These are phyloP conservation scores for Salix udensis DNA, from an alignment of 345 rosid species.

Conservation along the genomic window DNA sequence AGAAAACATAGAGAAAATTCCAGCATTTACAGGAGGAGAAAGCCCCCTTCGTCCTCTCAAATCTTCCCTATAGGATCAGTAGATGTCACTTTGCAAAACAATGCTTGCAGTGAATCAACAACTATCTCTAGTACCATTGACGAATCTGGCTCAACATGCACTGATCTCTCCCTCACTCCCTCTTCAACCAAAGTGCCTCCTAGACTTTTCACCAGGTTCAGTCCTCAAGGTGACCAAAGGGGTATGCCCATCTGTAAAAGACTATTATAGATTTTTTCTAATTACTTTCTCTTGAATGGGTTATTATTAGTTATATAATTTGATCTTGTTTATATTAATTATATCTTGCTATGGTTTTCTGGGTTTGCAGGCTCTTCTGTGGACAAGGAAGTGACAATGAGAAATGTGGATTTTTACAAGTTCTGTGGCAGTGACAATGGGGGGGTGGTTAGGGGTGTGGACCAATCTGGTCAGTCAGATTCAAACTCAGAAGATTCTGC, in stretches of 20 bases:
- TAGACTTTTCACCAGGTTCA: constrained; percentile 20
- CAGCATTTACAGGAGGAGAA: constrained; percentile 43
- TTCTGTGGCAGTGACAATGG: constrained; percentile 10
- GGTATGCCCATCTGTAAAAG: constrained; percentile 24
- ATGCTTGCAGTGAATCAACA: constrained; percentile 39
- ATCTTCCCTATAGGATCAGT: constrained; percentile 12
- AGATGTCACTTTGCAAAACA: constrained; percentile 18
- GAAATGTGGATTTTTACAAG: constrained; percentile 20
- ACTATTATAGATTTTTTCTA: neutral
- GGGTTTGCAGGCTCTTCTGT: constrained; percentile 22
- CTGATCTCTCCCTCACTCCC: constrained; percentile 58
- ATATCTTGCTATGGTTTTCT: neutral
- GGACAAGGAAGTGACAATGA: constrained; percentile 21
- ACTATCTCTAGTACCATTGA: constrained; percentile 36
- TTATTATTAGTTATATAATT: neutral
- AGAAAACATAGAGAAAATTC: constrained; percentile 74
- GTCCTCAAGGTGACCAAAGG: constrained; percentile 12
- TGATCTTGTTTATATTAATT: neutral
- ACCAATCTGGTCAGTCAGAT: constrained; percentile 43
- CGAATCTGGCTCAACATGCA: constrained; percentile 55
- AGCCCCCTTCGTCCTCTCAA: constrained; percentile 26
- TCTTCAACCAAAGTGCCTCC: constrained; percentile 35
- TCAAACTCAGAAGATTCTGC: constrained; percentile 56
- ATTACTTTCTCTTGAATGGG: neutral
- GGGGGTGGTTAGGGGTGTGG: constrained; percentile 21